Evolutionary conservation across 345 rosid genomes (phyloP).

Genomic region (Syzygium oleosum): DNA sequence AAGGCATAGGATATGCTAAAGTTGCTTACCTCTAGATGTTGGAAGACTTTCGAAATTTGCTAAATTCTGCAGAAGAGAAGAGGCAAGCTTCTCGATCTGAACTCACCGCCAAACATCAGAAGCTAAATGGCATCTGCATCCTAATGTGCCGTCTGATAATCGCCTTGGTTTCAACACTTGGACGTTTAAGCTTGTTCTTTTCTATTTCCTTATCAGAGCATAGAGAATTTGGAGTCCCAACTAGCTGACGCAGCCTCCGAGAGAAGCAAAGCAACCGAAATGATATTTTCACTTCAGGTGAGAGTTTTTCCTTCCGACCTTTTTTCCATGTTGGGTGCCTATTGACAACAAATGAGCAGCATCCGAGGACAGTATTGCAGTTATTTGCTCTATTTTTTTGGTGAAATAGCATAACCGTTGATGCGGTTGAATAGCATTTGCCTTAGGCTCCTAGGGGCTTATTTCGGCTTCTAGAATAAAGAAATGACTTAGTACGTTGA

Average conservation of each 20-base stretch:
- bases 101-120: slow-evolving; percentile 67
- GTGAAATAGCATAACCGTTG: no score
- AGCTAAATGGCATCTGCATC: slow-evolving; percentile 36
- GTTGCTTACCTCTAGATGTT: slow-evolving; percentile 46
- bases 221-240: slow-evolving; percentile 77
- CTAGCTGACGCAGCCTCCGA: slow-evolving; percentile 75
- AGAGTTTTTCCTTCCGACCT: slow-evolving; percentile 6
- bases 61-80: slow-evolving; percentile 74
- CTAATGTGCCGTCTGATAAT: not conserved
- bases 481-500: no score
- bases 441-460: no score
- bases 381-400: no score
- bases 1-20: not conserved
- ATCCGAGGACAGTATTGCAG: no score
- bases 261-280: slow-evolving; percentile 75
- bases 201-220: slow-evolving; percentile 32
- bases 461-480: no score
- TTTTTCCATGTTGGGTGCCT: not conserved
- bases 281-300: slow-evolving; percentile 74
- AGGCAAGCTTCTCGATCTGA: slow-evolving; percentile 63
- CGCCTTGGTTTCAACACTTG: not conserved
- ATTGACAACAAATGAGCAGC: no score
- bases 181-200: slow-evolving; percentile 22
- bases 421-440: not conserved
- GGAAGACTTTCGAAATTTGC: slow-evolving; percentile 66